A percentile compares a stretch with the other conserved stretches of the same genome.
Conservation (phyloP, 306 rosid genomes). For the Cyamopsis tetragonoloba region DNA sequence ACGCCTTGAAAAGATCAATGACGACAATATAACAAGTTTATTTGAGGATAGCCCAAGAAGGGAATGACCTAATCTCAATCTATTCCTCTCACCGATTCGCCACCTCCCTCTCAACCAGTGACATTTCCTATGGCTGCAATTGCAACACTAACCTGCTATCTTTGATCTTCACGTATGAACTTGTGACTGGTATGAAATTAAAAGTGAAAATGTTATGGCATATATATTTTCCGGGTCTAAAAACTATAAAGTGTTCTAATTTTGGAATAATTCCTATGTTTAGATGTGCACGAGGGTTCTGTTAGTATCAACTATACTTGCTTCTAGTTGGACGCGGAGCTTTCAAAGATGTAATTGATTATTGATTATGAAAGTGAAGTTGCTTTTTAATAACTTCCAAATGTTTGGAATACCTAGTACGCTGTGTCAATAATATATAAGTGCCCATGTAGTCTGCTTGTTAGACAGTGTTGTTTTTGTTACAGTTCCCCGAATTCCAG, state of each 20-base stretch:
- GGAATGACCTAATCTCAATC: background rate
- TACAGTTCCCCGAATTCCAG: background rate
- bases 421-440: background rate
- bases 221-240: no score
- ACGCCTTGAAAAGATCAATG: background rate
- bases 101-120: background rate
- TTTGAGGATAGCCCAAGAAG: background rate
- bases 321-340: background rate
- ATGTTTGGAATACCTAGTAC: background rate
- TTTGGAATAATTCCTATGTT: background rate
- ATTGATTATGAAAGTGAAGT: background rate
- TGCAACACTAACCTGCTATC: background rate
- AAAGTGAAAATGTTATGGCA: background rate
- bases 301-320: no score
- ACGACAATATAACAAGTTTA: background rate
- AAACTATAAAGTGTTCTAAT: background rate
- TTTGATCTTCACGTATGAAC: conserved; percentile 7
- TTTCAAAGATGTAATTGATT: background rate
- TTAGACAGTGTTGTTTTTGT: background rate
- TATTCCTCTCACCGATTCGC: conserved; percentile 1
- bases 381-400: background rate
- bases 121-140: background rate
- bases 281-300: conserved; percentile 12
- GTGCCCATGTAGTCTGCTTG: background rate
- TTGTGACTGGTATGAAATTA: background rate